Evolutionary conservation across 23 red algal species (phyloP), one percentile per base, ranked within the genome.

Genomic region (Gracilaria domingensis): DNA sequence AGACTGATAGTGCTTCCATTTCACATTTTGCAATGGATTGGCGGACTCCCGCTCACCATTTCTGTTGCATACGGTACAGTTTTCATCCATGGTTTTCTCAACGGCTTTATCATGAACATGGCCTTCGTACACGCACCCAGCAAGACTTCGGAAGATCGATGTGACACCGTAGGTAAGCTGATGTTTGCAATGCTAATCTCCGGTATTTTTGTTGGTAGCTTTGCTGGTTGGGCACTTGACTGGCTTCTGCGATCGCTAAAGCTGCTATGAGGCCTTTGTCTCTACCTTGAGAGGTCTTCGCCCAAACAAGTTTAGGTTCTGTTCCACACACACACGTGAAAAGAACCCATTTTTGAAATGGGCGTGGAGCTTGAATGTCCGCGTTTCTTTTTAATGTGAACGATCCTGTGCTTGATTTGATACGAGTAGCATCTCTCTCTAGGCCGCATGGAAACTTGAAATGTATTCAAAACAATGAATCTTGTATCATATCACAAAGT

Each of bases 111-210:
- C 28, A 80, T 90, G 57, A 90, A 71, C 44, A 58, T 90, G 57
- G 87, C 72, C 11, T 90, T 90, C 35, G 50, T 90, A 17, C 29
- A 56, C 36, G 71, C 71, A 53, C 71, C 71, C 29, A 23, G n/a
- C 5, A 45, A 59, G 57, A 79, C 74, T 47, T 66, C 75, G 12
- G 54, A 53, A 35, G 74, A 90, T 36, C 76, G 53, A 26, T 20
- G 71, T 25, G 87, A 90, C 17, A 58, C 51, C 29, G 87, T 33
- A 34, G 87, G 87, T 16, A 64, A 74, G 38, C 33, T 90, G 29
- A 81, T 90, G 87, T 90, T 90, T 90, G 53, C 74, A 3, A 90
- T 90, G 87, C 64, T 90, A 25, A 90, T 81, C 38, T 81, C 48
- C 51, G 87, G 87, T 7, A 48, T 90, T 25, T 90, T 74, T 30